These are phyloP conservation scores for Eucalyptus albens DNA, from an alignment of 345 rosid genomes.

Conservation along the genomic window DNA sequence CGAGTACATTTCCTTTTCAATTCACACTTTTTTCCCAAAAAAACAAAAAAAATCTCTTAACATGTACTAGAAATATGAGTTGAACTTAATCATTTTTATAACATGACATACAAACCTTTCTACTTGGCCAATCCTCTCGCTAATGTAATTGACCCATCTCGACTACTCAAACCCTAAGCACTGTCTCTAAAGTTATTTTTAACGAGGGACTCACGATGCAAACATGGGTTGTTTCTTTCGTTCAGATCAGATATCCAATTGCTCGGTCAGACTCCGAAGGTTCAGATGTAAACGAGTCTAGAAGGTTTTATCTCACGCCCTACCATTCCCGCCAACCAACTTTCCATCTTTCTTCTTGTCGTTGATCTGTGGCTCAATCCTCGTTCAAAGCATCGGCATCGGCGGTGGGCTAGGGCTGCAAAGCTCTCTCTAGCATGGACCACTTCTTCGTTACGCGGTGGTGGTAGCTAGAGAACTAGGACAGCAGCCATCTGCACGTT, in stretches of 20 bases:
- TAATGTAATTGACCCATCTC: rapidly evolving
- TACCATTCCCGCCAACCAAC: not conserved
- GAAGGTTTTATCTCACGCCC: not conserved
- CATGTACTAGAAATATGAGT: rapidly evolving
- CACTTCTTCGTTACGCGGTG: not conserved
- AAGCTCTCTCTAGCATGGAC: not conserved
- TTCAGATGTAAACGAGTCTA: not conserved
- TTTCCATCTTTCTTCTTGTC: not conserved
- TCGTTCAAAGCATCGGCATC: not conserved
- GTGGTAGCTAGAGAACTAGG: not conserved
- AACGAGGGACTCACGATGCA: rapidly evolving
- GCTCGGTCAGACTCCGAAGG: rapidly evolving
- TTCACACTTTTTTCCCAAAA: no score
- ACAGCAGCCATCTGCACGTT: not conserved
- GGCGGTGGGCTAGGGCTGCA: not conserved
- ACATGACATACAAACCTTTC: not conserved
- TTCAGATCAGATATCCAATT: rapidly evolving
- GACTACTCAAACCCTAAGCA: rapidly evolving
- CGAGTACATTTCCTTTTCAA: not conserved
- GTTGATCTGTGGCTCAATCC: not conserved
- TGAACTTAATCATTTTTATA: not conserved
- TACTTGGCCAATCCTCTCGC: not conserved
- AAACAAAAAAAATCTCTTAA: not conserved
- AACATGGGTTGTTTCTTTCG: rapidly evolving
- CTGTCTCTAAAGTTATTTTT: not conserved